phyloP scores from a whole-genome alignment of 805 yeast species.

The Schwanniomyces polymorphus region DNA sequence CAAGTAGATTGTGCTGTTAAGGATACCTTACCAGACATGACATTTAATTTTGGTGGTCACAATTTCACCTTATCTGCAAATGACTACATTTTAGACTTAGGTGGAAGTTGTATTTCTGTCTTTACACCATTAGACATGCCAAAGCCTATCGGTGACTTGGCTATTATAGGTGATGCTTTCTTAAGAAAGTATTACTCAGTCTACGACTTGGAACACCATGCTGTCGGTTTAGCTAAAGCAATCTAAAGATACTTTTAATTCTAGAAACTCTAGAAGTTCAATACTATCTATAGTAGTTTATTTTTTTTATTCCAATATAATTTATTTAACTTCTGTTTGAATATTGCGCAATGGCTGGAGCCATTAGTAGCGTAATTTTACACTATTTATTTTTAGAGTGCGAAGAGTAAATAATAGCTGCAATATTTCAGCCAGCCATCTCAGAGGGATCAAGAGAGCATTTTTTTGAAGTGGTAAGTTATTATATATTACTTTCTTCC shows the following conservation, averaged over 20 bases:
- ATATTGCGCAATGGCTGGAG: background rate
- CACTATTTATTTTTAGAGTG: background rate
- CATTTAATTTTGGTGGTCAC: slow-evolving; percentile 85
- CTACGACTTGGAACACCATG: slow-evolving; percentile 85
- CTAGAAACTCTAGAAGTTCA: background rate
- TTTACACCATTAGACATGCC: slow-evolving; percentile 98
- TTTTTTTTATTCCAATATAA: background rate
- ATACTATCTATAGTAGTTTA: background rate
- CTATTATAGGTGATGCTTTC: slow-evolving; percentile 96
- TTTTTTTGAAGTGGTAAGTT: background rate
- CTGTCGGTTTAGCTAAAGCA: slow-evolving; percentile 92
- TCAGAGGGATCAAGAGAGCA: background rate
- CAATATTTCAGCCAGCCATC: background rate
- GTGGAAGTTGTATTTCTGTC: slow-evolving; percentile 95
- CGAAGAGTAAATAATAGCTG: background rate
- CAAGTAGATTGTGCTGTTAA: slow-evolving; percentile 86
- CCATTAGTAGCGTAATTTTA: background rate
- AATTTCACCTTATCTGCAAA: slow-evolving; percentile 87
- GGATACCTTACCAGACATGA: slow-evolving; percentile 84
- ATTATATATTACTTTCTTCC: background rate
- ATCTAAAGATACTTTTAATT: slow-evolving; percentile 8
- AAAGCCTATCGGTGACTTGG: slow-evolving; percentile 93
- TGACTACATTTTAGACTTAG: slow-evolving; percentile 91
- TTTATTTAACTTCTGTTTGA: background rate
- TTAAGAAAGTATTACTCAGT: slow-evolving; percentile 92